Percentiles rank a stretch among this genome's conserved stretches.
Evolutionary conservation across 2,329 filamentous ascomycete species (phyloP).

Genomic region (Cercospora nicotianae): DNA sequence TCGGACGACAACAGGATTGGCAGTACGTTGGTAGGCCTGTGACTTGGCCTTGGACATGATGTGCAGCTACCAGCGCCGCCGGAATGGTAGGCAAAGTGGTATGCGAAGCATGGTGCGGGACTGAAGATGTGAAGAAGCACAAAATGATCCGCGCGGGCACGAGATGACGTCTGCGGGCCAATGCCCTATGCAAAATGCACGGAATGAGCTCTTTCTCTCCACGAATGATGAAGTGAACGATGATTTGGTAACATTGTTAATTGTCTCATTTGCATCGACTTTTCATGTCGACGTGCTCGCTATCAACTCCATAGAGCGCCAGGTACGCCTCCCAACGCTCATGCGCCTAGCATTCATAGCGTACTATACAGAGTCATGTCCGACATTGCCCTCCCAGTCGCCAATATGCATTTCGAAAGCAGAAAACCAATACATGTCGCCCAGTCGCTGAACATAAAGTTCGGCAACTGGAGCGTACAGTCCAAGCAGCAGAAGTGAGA

Average conservation of each 20-base stretch:
- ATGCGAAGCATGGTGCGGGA: background rate
- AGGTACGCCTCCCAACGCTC: slow-evolving; percentile 16
- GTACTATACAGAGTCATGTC: slow-evolving; percentile 21
- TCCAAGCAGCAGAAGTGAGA: background rate
- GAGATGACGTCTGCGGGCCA: slow-evolving; percentile 11
- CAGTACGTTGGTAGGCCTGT: slow-evolving; percentile 35
- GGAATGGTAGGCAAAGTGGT: background rate
- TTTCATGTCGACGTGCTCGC: slow-evolving; percentile 8
- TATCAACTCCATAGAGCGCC: slow-evolving; percentile 19
- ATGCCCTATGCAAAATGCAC: background rate
- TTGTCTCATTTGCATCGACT: slow-evolving; percentile 2
- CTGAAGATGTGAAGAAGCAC: background rate
- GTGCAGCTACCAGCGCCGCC: slow-evolving; percentile 15
- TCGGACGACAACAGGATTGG: background rate
- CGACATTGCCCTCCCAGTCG: slow-evolving; percentile 1
- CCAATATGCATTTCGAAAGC: slow-evolving; percentile 11
- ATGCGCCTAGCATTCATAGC: slow-evolving; percentile 17
- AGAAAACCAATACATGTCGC: slow-evolving; percentile 8
- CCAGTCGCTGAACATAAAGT: background rate
- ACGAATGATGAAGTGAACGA: background rate
- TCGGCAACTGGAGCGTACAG: too few species aligned
- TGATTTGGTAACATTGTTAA: background rate
- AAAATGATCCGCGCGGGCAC: background rate
- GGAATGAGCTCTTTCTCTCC: background rate
- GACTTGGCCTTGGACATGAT: slow-evolving; percentile 41